A percentile compares a stretch with the other conserved stretches of the same genome.
Evolutionary conservation across 2,329 filamentous ascomycete species (phyloP).

Genomic region (Colletotrichum tabaci): DNA sequence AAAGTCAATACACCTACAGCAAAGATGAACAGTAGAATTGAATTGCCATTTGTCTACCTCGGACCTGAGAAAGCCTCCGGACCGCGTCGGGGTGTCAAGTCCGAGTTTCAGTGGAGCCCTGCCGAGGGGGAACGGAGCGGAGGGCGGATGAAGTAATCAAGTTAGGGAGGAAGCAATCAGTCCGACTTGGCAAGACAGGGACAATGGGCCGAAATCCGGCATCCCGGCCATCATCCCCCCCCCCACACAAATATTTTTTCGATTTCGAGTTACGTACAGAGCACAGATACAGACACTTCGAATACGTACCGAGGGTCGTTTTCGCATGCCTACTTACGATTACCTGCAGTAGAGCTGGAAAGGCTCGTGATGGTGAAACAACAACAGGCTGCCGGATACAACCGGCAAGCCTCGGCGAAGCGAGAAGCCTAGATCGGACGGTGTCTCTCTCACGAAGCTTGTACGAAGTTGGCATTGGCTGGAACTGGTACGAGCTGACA

Average conservation of each 20-base stretch:
- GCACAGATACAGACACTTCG: too few relatives aligned
- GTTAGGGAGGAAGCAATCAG: background rate
- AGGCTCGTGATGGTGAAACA: constrained; percentile 40
- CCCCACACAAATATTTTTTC: constrained; percentile 4
- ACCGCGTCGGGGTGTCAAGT: background rate
- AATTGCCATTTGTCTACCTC: background rate
- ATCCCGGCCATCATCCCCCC: background rate
- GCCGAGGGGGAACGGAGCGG: constrained; percentile 26
- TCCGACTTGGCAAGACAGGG: constrained; percentile 21
- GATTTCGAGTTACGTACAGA: background rate
- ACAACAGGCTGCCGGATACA: constrained; percentile 15
- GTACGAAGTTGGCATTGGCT: constrained; percentile 2
- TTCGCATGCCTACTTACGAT: background rate
- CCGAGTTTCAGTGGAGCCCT: background rate
- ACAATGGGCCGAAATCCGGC: constrained; percentile 5
- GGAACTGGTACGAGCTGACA: constrained; percentile 10
- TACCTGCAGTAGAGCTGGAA: constrained; percentile 15
- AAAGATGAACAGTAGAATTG: too few relatives aligned
- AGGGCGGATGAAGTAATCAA: background rate
- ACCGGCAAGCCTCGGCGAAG: constrained; percentile 19
- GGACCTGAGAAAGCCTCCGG: background rate
- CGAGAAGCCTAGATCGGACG: background rate
- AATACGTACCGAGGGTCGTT: constrained; percentile 12
- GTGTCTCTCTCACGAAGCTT: background rate
- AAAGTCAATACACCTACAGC: too few relatives aligned